A percentile compares a stretch with the other conserved stretches of the same genome.
Conservation (phyloP, 2,329 filamentous ascomycete species). For the Trichoderma atroviride region DNA sequence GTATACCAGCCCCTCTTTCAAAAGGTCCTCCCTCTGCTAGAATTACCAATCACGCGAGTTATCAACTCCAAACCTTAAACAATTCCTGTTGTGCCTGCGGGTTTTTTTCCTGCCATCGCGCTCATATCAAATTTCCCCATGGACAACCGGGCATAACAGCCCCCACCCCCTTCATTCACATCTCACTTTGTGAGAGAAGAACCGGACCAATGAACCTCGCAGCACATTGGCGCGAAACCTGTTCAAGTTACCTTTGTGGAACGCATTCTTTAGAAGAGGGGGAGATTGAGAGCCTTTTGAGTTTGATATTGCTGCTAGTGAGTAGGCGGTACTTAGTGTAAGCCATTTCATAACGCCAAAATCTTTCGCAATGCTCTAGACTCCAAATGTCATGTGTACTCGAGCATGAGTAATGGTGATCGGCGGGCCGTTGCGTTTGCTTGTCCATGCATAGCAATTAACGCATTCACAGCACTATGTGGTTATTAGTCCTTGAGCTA, state of each 20-base stretch:
- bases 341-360: background rate
- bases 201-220: slow-evolving; percentile 21
- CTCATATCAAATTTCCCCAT: slow-evolving; percentile 18
- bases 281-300: slow-evolving; percentile 10
- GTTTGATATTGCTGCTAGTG: background rate
- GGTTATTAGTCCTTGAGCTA: slow-evolving; percentile 6
- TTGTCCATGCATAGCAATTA: slow-evolving; percentile 2
- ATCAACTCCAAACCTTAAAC: slow-evolving; percentile 3
- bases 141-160: background rate
- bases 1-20: background rate
- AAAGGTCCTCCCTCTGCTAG: background rate
- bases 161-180: slow-evolving; percentile 23
- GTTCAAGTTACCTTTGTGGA: slow-evolving; percentile 9
- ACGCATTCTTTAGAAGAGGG: slow-evolving; percentile 14
- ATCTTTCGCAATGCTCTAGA: background rate
- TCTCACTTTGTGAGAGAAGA: slow-evolving; percentile 9
- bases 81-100: slow-evolving; percentile 13
- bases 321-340: background rate
- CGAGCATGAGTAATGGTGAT: slow-evolving; percentile 7
- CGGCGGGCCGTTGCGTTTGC: slow-evolving; percentile 18
- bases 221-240: slow-evolving; percentile 7
- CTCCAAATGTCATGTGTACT: background rate
- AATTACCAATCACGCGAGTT: slow-evolving; percentile 14
- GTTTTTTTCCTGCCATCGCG: background rate
- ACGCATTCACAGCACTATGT: background rate